Evolutionary conservation across 2,329 filamentous ascomycete genomes (phyloP), one percentile per base, ranked within the genome.

Genomic region (Aspergillus novofumigatus): DNA sequence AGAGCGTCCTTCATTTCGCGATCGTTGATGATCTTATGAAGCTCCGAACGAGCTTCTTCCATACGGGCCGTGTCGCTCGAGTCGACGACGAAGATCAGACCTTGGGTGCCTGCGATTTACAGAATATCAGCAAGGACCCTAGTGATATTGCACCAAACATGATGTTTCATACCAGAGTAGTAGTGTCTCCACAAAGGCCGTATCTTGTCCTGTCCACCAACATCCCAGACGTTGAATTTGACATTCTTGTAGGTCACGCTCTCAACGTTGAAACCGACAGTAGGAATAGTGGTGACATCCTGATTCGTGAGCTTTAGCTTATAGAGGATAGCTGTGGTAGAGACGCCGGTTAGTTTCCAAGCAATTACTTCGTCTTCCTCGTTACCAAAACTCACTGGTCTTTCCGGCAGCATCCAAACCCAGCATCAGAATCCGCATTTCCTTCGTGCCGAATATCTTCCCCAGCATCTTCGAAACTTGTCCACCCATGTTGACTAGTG

Each of bases 201-300:
- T 72, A 97, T 97, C 87, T 97, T 97, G 84, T 97, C 93, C 83
- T 97, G 93, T 64, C 93, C 93, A 77, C 93, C 93, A 59, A 97
- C 93, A 81, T 97, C 93, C 93, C 93, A 97, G 62, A 97, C 93
- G 71, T 95, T 97, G 83, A 97, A 97, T 79, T 97, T 95, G 78
- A 97, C 92, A 77, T 97, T 97, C 85, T 97, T 97, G 83, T 96
- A 97, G 66, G 92, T 95, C 70, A 97, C 92, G 4, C 92, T 96
- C 83, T 97, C 93, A 77, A 97, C 94, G 84, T 97, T 97, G 85
- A 97, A 97, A 67, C 93, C 94, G 69, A 99, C 94, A 35, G 94
- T 99, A 49, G 94, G 94, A 73, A 97, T 97, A 53, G 94, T 97
- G 61, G 94, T 97, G 70, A 97, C 92, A 74, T 96, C 92, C 82